Percentiles rank a stretch among this genome's conserved stretches.
Conservation (phyloP, 2,329 filamentous ascomycete genomes). For the Colletotrichum salicis region DNA sequence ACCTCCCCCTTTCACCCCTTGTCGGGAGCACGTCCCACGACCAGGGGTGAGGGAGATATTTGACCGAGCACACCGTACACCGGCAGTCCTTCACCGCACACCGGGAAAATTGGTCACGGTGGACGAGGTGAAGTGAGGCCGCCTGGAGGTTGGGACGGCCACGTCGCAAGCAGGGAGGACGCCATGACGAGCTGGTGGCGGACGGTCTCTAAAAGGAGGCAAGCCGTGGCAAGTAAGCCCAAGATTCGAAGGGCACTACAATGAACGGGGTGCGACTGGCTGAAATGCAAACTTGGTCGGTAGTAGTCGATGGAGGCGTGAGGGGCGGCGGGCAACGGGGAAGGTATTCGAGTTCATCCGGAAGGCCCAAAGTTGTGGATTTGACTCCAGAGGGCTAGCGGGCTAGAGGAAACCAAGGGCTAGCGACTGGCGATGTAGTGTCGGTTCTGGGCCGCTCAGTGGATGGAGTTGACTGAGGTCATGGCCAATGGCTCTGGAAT, state of each 20-base stretch:
- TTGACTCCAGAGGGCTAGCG: conserved; percentile 19
- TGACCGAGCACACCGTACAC: conserved; percentile 26
- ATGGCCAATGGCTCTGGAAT: conserved; percentile 22
- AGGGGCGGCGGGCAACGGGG: conserved; percentile 18
- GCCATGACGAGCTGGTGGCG: neutral
- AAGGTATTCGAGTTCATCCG: conserved; percentile 17
- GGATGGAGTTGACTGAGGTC: conserved; percentile 18
- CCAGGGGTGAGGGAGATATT: neutral
- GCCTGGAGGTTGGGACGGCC: neutral
- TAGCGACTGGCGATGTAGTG: neutral
- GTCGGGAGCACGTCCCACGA: neutral
- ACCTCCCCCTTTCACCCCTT: conserved; percentile 11
- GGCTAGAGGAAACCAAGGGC: neutral
- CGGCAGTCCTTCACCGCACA: neutral
- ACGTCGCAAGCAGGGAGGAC: neutral
- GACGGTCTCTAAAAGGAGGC: neutral
- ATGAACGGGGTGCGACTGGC: neutral
- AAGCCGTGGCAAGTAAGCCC: conserved; percentile 7
- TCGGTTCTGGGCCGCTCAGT: conserved; percentile 11
- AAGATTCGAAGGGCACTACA: neutral
- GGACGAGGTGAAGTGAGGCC: neutral
- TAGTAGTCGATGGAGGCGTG: conserved; percentile 9
- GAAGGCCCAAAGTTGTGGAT: conserved; percentile 17
- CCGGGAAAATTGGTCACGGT: conserved; percentile 1
- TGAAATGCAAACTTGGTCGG: conserved; percentile 1